phyloP scores from a whole-genome alignment of 805 yeast species.

The Hagleromyces aurorensis region DNA sequence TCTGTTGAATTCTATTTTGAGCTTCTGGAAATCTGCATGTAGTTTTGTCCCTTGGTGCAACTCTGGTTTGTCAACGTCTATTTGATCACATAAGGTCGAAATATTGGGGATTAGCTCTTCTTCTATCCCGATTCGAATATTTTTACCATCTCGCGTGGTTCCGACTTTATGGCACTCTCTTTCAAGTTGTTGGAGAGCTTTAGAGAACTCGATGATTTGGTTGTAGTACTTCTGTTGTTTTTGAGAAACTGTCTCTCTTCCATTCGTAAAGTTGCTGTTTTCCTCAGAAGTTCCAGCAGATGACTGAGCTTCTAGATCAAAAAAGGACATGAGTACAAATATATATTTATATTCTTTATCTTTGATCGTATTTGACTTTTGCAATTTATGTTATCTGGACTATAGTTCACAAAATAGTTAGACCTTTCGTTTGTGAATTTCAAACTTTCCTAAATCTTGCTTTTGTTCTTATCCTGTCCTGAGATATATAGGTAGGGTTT shows the following conservation, averaged over 20 bases:
- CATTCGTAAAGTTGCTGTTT: constrained; percentile 1
- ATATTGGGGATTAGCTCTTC: constrained; percentile 18
- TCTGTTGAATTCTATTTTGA: constrained; percentile 39
- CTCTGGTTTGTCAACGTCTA: constrained; percentile 9
- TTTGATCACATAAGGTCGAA: constrained; percentile 14
- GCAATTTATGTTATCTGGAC: too few relatives aligned
- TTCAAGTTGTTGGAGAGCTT: constrained; percentile 10
- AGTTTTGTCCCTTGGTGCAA: constrained; percentile 32
- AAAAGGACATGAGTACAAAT: constrained; percentile 24
- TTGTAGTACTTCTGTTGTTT: constrained; percentile 1
- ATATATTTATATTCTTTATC: too few relatives aligned
- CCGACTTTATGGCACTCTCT: constrained; percentile 14
- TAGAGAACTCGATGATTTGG: constrained; percentile 11
- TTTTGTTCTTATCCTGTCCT: too few relatives aligned
- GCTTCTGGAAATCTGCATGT: constrained; percentile 45
- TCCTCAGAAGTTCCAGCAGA: constrained; percentile 1
- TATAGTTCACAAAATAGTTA: too few relatives aligned
- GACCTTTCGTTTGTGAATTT: too few relatives aligned
- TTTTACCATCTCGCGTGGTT: constrained; percentile 31
- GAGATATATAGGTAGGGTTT: too few relatives aligned
- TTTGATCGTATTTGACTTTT: too few relatives aligned
- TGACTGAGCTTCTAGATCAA: constrained; percentile 17
- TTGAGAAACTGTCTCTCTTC: constrained; percentile 1
- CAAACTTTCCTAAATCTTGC: too few relatives aligned
- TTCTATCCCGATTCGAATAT: constrained; percentile 29